Base-by-base conservation (phyloP, 139 green algal species). In the Limnomonas spitsbergensis region DNA sequence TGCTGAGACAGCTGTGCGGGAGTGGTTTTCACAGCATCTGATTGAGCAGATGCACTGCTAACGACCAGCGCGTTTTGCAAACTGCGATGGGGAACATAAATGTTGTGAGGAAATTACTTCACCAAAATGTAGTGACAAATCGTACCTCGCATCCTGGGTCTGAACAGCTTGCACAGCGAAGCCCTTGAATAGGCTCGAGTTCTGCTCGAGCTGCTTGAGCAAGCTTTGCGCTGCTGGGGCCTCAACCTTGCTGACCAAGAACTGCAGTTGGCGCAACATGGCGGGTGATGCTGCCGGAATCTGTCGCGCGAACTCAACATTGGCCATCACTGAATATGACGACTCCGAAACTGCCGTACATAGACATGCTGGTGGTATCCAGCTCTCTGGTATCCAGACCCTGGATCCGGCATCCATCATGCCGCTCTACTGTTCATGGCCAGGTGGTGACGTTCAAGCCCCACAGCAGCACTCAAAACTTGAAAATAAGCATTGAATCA, bases 141-240 rank as follows among this genome's bases (percentile, higher is more conserved):
- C 7, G 9, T 9, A 9, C 42, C 42, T 9, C 9, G 42, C 42
- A 54, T 54, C 42, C 7, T 27, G 6, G 42, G 42, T 40, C 72
- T 78, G 42, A 6, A 78, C 40, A 2, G 72, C 72, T 4, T 40
- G 72, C 3, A 40, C 20, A 4, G 72, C 72, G 34, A 78, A 78
- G 72, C 72, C 40, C 32, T 40, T 68, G 24, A 35, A 74, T 9
- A 74, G 36, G 29, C 68, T 6, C 36, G 40, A 6, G 14, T 9
- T 9, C 4, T 47, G 29, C 68, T 74, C 68, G 7, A 74, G 68
- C 68, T 47, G 35, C 4, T 47, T 40, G 35, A 40, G 68, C 35
- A 74, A 47, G 68, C 20, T 24, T n/a, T 9, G 4, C 7, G 68
- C 14, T 24, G 36, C 68, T 9, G 68, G 36, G 4, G 20, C 68